Conservation (phyloP, 2,329 filamentous ascomycete genomes). For the Massarina eburnea region DNA sequence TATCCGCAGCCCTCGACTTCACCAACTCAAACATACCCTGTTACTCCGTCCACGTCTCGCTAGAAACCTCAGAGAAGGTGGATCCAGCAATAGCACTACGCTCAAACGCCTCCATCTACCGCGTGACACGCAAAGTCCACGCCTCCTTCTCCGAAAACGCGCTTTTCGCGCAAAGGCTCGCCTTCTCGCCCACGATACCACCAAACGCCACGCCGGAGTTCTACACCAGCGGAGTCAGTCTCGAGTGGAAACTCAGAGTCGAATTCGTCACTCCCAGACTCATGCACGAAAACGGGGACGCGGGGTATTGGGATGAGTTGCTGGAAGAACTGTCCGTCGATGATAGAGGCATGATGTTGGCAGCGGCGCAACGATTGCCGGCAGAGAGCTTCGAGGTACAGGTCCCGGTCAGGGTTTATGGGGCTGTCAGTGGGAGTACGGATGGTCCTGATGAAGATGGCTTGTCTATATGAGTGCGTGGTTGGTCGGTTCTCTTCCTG, state of each 20-base stretch:
- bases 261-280: conserved; percentile 84
- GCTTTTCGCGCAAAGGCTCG: conserved; percentile 74
- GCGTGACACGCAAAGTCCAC: conserved; percentile 82
- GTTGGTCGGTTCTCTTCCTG: too few species aligned
- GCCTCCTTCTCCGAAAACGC: conserved; percentile 78
- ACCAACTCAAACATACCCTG: conserved; percentile 74
- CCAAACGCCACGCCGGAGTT: conserved; percentile 85
- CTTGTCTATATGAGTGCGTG: conserved; percentile 30
- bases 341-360: conserved; percentile 74
- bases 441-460: conserved; percentile 36
- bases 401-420: conserved; percentile 81
- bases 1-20: conserved; percentile 85
- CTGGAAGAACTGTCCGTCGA: conserved; percentile 79
- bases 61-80: conserved; percentile 86
- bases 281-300: conserved; percentile 36
- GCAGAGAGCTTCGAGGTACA: conserved; percentile 91
- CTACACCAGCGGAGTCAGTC: conserved; percentile 80
- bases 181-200: conserved; percentile 83
- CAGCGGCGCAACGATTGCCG: conserved; percentile 73
- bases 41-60: conserved; percentile 79
- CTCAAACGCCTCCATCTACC: conserved; percentile 80
- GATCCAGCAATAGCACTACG: conserved; percentile 79
- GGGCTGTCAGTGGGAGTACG: conserved; percentile 51
- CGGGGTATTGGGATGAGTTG: conserved; percentile 48
- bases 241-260: conserved; percentile 86